Percentiles rank a stretch among this genome's conserved stretches.
Evolutionary conservation across 305 asterid genomes (phyloP).

Genomic region (Plantago coronopus): DNA sequence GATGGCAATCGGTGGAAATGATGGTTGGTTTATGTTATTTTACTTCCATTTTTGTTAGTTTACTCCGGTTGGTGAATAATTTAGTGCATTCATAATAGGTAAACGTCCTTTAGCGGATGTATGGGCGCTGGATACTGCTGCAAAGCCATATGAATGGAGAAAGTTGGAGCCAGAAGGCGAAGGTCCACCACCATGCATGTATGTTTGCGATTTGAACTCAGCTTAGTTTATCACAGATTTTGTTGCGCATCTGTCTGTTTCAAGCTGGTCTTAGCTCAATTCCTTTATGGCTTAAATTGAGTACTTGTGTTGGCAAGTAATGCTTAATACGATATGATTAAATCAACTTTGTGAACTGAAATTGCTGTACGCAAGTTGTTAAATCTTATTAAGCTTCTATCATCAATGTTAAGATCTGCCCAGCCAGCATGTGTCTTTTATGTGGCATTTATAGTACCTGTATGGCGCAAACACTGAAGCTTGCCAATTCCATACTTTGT

Average conservation of each 20-base stretch:
- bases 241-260: no score
- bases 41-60: conserved; percentile 11
- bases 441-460: conserved; percentile 1
- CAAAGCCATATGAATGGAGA: conserved; percentile 99
- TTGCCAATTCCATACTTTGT: conserved; percentile 19
- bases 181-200: conserved; percentile 19
- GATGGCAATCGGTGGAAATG: conserved; percentile 99
- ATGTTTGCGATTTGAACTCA: background rate
- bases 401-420: no score
- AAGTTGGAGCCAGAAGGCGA: conserved; percentile 99
- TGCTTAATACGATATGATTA: no score
- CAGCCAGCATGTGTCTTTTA: no score
- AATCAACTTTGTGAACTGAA: no score
- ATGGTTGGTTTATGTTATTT: conserved; percentile 53
- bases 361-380: no score
- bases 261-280: no score
- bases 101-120: conserved; percentile 98
- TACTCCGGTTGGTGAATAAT: conserved; percentile 19
- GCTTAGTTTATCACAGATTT: no score
- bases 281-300: no score
- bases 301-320: no score
- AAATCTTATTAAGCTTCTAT: no score
- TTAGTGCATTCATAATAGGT: conserved; percentile 46
- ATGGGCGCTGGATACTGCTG: conserved; percentile 99
- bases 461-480: conserved; percentile 9